Evolutionary conservation across 2,329 filamentous ascomycete species (phyloP), one percentile per base, ranked within the genome.

Genomic region (Epichloe uncinata): DNA sequence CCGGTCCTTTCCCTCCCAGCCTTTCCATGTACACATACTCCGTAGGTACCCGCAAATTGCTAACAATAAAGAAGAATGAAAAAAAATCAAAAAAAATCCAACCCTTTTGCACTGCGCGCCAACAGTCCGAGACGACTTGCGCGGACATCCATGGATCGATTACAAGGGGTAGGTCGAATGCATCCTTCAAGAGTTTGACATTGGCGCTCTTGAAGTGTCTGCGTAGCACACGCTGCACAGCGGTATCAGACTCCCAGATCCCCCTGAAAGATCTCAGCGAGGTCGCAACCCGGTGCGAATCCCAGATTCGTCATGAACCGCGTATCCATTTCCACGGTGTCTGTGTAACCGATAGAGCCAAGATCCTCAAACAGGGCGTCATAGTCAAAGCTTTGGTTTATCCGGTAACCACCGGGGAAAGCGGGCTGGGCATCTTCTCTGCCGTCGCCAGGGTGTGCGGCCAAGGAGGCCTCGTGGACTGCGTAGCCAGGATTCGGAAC

Each of bases 291-390:
- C 0, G 80, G 79, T 1, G 74, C 78, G 59, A 83, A 82, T 0
- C 81, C 81, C 18, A 84, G 67, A 56, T 84, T 84, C 42, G 78
- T 73, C 79, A 84, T 81, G 57, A 84, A 83, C 54, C 81, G 77
- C 2, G 77, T 71, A 54, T 82, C 78, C 12, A 73, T 70, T 26
- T 77, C 74, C 42, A 77, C 64, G 36, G 68, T 65, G 48, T 75
- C 73, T 0, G 66, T 64, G 54, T 68, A 71, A 52, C 75, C 73
- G 40, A 74, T 69, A n/a, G 72, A 72, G 16, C 71, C 71, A 30
- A 77, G 64, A 49, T 76, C 73, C 48, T 75, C 73, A 42, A 76
- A 59, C n/a, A 76, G 69, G 3, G 73, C 70, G 47, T 76, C 73
- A 55, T 76, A 74, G 52, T 77, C 73, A 4, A 74, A 52, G 18